Evolutionary conservation across 177 flowering plant genomes (phyloP).

Genomic region (Tripterygium wilfordii): DNA sequence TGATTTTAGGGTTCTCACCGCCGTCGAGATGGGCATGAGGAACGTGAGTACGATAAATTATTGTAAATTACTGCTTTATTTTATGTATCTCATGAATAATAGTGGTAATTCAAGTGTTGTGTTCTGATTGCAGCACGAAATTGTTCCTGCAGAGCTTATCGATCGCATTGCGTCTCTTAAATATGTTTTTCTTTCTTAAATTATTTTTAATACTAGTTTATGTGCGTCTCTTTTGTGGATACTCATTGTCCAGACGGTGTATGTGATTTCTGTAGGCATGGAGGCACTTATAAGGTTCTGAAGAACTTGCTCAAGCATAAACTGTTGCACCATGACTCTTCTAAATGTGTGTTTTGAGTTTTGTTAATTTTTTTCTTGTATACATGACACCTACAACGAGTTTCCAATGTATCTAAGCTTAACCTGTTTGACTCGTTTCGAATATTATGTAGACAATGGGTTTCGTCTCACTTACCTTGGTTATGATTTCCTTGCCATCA

Average conservation of each 20-base stretch:
- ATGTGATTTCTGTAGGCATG: constrained; percentile 73
- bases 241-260: too few relatives aligned
- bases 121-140: constrained; percentile 61
- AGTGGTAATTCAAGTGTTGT: too few relatives aligned
- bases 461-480: constrained; percentile 92
- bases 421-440: too few relatives aligned
- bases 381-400: too few relatives aligned
- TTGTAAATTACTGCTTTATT: too few relatives aligned
- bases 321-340: constrained; percentile 86
- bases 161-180: constrained; percentile 82
- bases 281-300: constrained; percentile 92
- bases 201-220: too few relatives aligned
- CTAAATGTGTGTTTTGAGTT: constrained; percentile 91
- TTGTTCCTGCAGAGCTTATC: constrained; percentile 82
- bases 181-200: constrained; percentile 24
- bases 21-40: constrained; percentile 97
- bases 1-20: constrained; percentile 93
- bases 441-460: constrained; percentile 85
- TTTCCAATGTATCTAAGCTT: too few relatives aligned
- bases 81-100: too few relatives aligned
- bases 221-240: too few relatives aligned
- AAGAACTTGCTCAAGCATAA: constrained; percentile 92
- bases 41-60: too few relatives aligned
- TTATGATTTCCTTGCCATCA: constrained; percentile 92
- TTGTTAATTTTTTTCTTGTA: too few relatives aligned